Base-by-base conservation (phyloP, 2,329 filamentous ascomycete species). In the Aspergillus ochraceoroseus region DNA sequence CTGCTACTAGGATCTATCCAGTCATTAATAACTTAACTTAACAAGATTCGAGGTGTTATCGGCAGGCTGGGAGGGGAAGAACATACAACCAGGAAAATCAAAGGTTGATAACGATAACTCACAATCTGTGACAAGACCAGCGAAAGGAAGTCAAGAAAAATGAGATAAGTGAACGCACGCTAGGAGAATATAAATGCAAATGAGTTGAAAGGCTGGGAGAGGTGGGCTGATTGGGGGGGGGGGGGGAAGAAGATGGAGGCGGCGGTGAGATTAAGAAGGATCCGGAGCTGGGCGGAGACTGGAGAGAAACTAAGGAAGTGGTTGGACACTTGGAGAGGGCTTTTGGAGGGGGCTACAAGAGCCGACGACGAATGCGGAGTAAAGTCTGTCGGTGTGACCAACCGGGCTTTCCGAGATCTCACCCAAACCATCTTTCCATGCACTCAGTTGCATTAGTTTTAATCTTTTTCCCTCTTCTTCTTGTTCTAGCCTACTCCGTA, bases 321-420 rank as follows among this genome's bases (percentile, higher is more conserved):
- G n/a, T 13, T 9, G 25, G 7, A 27, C 25, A 13, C 20, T 22
- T 22, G 20, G 20, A 22, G 20, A 22, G 20, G 9, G 9, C 20
- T 22, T 5, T 22, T 22, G 9, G 20, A 5, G 20, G 20, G 20
- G 20, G 20, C 5, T 5, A 9, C 20, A 5, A 22, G 20, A 22
- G 20, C 20, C 18, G 31, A 33, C n/a, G 35, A 43, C 27, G 41
- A 30, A 43, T 43, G 41, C 41, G 41, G 41, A 43, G 41, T 29
- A 35, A 34, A 11, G 32, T 30, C 9, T 28, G 22, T 38, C 33
- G 32, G 40, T 32, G 34, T 34, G 34, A 43, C 32, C 39, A 37
- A 43, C 41, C 34, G 19, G 34, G 30, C 12, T 12, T 28, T 43
- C 30, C 34, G 34, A 23, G 31, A 33, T 32, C 15, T 3, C 23